These are phyloP conservation scores for Amyloporia xantha DNA, from an alignment of 768 basidiomycete species.

Conservation along the genomic window DNA sequence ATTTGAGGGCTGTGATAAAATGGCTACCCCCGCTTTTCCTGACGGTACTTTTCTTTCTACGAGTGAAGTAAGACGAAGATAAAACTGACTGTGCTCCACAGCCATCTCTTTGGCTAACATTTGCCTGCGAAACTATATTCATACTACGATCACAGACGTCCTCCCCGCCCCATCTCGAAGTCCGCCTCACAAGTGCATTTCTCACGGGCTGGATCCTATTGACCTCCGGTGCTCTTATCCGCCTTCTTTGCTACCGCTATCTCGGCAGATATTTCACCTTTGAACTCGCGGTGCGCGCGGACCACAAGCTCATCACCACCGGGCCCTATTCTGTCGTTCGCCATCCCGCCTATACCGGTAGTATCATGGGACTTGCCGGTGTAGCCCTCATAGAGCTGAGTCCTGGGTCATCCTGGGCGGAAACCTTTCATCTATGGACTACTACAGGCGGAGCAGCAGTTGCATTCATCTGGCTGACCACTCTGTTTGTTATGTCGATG, in stretches of 20 bases:
- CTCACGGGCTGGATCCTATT: constrained; percentile 1
- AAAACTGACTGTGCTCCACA: not conserved
- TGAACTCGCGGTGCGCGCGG: constrained; percentile 9
- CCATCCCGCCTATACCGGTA: constrained; percentile 10
- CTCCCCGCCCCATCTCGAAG: not conserved
- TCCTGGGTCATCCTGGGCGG: constrained; percentile 7
- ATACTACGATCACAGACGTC: not conserved
- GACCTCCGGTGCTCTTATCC: constrained; percentile 1
- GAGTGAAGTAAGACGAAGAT: no score
- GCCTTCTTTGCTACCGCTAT: constrained; percentile 6
- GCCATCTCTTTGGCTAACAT: not conserved
- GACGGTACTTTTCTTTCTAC: not conserved
- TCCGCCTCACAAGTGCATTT: not conserved
- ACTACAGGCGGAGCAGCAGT: not conserved
- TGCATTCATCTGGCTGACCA: not conserved
- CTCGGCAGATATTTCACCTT: constrained; percentile 12
- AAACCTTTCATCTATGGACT: not conserved
- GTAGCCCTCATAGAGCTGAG: constrained; percentile 3
- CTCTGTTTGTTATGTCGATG: not conserved
- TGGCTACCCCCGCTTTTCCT: constrained; percentile 2
- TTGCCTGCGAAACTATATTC: not conserved
- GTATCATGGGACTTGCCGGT: constrained; percentile 1
- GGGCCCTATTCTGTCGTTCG: constrained; percentile 12
- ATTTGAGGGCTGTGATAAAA: not conserved
- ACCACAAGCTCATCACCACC: constrained; percentile 10